Evolutionary conservation across 495 filamentous ascomycete genomes (phyloP).

Genomic region (Ramalina intermedia): DNA sequence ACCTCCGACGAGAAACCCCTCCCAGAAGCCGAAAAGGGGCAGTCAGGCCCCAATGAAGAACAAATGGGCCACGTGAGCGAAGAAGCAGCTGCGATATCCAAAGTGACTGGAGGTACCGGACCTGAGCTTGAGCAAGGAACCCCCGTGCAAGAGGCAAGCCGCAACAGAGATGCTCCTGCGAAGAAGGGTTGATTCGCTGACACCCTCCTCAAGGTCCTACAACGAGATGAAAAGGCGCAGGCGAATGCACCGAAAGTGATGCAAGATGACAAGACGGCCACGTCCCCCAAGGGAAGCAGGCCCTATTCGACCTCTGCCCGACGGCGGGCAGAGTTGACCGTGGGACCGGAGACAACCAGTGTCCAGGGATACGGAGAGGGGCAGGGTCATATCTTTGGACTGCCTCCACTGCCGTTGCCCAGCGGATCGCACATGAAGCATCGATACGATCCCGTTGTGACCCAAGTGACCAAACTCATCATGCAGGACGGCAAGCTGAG

Average conservation of each 20-base stretch:
- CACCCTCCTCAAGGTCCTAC: slow-evolving; percentile 37
- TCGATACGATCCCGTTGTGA: slow-evolving; percentile 67
- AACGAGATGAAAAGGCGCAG: slow-evolving; percentile 44
- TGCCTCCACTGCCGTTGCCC: slow-evolving; percentile 51
- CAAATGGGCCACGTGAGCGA: slow-evolving; percentile 47
- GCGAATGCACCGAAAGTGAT: slow-evolving; percentile 57
- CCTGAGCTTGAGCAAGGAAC: slow-evolving; percentile 54
- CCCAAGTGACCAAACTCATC: slow-evolving; percentile 75
- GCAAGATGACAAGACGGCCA: slow-evolving; percentile 36
- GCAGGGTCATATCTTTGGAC: slow-evolving; percentile 58
- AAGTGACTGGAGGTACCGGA: slow-evolving; percentile 35
- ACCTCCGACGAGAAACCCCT: slow-evolving; percentile 28
- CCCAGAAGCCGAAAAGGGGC: slow-evolving; percentile 19
- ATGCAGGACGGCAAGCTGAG: slow-evolving; percentile 83
- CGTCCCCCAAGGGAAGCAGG: slow-evolving; percentile 29
- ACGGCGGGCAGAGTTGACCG: slow-evolving; percentile 19
- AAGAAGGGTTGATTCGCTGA: slow-evolving; percentile 6
- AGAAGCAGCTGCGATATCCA: slow-evolving; percentile 43
- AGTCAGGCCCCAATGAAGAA: slow-evolving; percentile 38
- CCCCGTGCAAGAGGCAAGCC: slow-evolving; percentile 47
- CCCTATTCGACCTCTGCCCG: slow-evolving; percentile 44
- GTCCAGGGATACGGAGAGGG: slow-evolving; percentile 28
- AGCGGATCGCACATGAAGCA: slow-evolving; percentile 41
- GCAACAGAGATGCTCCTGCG: not conserved
- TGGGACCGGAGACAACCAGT: slow-evolving; percentile 25